Percentiles rank a stretch among this genome's conserved stretches.
Conservation (phyloP, 2,329 filamentous ascomycete genomes). For the Nemania diffusa region DNA sequence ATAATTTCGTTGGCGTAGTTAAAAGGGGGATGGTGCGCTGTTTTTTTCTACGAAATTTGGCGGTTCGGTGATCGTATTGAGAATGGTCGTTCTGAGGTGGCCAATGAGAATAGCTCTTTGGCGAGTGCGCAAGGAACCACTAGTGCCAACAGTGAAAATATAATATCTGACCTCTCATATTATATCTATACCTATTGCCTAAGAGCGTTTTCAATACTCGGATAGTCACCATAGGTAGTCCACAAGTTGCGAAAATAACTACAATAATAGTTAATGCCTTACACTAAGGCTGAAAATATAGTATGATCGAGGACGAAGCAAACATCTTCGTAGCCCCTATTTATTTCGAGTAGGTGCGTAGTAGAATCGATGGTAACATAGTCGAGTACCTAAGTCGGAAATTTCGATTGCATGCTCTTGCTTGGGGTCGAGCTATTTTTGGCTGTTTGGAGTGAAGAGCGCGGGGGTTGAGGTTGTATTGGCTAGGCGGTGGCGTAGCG, state of each 20-base stretch:
- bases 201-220: no score
- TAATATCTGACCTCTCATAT: no score
- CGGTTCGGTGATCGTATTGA: conserved; percentile 26
- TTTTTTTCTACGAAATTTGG: background rate
- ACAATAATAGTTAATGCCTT: no score
- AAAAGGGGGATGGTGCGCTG: background rate
- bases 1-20: background rate
- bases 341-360: background rate
- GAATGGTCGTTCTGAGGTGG: background rate
- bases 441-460: background rate
- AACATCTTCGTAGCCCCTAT: background rate
- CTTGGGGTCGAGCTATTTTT: conserved; percentile 9
- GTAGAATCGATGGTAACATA: background rate
- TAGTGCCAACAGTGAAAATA: no score
- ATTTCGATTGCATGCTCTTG: background rate
- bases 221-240: no score
- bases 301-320: background rate
- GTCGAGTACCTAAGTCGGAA: background rate
- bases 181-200: no score
- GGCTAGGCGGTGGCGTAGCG: background rate
- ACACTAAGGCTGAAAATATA: no score
- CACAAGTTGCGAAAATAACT: no score
- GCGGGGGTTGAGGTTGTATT: background rate
- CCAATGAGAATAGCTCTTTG: background rate
- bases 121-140: background rate